A percentile compares a stretch with the other conserved stretches of the same genome.
Conservation (phyloP, 805 yeast genomes). For the Tetrapisispora phaffii region DNA sequence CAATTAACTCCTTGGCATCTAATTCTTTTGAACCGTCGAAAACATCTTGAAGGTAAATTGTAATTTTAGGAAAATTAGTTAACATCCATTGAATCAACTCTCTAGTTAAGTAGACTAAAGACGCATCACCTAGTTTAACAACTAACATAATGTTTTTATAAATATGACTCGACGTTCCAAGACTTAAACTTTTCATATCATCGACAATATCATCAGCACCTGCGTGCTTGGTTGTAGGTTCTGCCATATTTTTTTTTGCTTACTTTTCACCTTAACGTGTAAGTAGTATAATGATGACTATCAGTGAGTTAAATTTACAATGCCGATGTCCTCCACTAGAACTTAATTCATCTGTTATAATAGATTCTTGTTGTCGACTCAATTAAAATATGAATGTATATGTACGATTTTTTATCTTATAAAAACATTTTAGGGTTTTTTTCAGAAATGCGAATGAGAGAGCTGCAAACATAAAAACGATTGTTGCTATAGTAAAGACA, state of each 20-base stretch:
- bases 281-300: too few species aligned
- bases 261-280: too few species aligned
- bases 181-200: neutral
- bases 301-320: too few species aligned
- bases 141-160: neutral
- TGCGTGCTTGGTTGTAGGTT: neutral
- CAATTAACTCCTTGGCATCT: slow-evolving; percentile 41
- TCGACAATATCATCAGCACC: neutral
- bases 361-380: too few species aligned
- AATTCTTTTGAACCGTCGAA: slow-evolving; percentile 54
- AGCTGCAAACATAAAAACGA: too few species aligned
- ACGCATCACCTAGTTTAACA: slow-evolving; percentile 50
- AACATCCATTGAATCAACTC: slow-evolving; percentile 71
- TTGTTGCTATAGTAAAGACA: too few species aligned
- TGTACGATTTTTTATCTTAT: too few species aligned
- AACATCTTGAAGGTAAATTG: slow-evolving; percentile 65
- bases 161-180: neutral
- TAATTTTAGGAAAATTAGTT: slow-evolving; percentile 27
- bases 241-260: neutral
- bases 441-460: too few species aligned
- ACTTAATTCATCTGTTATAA: too few species aligned
- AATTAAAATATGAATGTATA: too few species aligned
- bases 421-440: too few species aligned
- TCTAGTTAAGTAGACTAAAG: slow-evolving; percentile 58
- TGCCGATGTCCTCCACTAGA: too few species aligned